These are phyloP conservation scores for Cinchona pubescens DNA, from an alignment of 257 asterid genomes.

Conservation along the genomic window DNA sequence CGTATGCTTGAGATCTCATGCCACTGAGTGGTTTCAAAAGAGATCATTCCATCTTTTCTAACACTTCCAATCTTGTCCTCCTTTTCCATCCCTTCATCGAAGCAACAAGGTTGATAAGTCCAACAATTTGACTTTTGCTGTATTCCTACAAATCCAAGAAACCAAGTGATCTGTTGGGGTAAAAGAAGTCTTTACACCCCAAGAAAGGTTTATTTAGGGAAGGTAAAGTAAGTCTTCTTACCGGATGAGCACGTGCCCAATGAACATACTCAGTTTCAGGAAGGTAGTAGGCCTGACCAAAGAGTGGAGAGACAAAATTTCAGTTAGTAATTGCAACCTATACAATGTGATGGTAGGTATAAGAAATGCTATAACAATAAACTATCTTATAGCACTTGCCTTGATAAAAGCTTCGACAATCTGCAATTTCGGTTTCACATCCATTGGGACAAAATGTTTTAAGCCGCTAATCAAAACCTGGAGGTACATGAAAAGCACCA, in stretches of 20 bases:
- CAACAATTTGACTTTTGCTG: constrained; percentile 71
- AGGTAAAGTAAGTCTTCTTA: constrained; percentile 23
- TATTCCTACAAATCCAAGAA: constrained; percentile 59
- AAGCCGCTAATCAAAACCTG: constrained; percentile 96
- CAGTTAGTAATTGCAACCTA: not conserved
- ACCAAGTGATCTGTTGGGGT: not conserved
- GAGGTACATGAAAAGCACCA: not conserved
- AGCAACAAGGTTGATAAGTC: constrained; percentile 85
- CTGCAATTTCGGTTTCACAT: constrained; percentile 85
- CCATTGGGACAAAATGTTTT: constrained; percentile 75
- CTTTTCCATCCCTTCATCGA: constrained; percentile 96
- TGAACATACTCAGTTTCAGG: constrained; percentile 98
- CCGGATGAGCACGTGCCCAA: constrained; percentile 97
- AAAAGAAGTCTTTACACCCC: not conserved
- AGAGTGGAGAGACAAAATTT: not conserved
- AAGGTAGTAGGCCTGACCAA: constrained; percentile 86
- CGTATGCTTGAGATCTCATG: constrained; percentile 1
- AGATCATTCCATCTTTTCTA: constrained; percentile 74
- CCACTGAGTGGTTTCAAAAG: not conserved
- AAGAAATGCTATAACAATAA: not conserved
- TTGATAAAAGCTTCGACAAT: constrained; percentile 86
- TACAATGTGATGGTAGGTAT: not conserved
- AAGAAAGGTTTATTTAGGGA: not conserved
- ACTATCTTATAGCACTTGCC: constrained; percentile 39
- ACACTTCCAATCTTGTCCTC: constrained; percentile 80